phyloP scores from a whole-genome alignment of 139 green algal species.

The Eudorina sp. region DNA sequence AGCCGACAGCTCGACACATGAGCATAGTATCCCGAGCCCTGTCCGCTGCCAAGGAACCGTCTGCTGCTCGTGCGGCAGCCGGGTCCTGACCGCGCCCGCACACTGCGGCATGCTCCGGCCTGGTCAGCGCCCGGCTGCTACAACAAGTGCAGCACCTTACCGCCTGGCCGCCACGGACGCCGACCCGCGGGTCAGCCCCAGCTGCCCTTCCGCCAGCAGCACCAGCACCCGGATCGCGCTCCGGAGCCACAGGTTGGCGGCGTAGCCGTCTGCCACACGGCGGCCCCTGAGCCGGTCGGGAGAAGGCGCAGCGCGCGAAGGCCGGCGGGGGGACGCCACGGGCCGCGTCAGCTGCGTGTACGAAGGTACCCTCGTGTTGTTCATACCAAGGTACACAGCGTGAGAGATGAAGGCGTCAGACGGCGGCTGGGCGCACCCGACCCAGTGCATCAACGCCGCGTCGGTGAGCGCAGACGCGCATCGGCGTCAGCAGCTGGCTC shows the following conservation, averaged over 20 bases:
- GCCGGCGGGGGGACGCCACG: too few relatives aligned
- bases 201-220: slow-evolving; percentile 66
- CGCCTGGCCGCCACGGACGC: slow-evolving; percentile 41
- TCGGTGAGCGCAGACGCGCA: background rate
- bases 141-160: slow-evolving; percentile 22
- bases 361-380: background rate
- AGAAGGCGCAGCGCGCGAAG: background rate
- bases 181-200: slow-evolving; percentile 54
- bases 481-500: too few relatives aligned
- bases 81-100: background rate
- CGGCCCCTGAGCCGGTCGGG: slow-evolving; percentile 13
- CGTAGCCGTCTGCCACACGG: slow-evolving; percentile 64
- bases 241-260: slow-evolving; percentile 83
- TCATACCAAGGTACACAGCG: too few relatives aligned
- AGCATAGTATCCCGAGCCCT: background rate
- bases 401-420: too few relatives aligned
- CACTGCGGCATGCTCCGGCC: background rate
- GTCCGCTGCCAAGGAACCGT: background rate
- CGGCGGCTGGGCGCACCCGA: background rate
- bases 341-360: background rate
- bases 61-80: background rate
- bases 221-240: slow-evolving; percentile 84
- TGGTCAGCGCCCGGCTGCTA: background rate
- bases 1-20: background rate
- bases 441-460: background rate